phyloP scores from a whole-genome alignment of 352 stramenopile genomes.

The Pythium plurisporium region DNA sequence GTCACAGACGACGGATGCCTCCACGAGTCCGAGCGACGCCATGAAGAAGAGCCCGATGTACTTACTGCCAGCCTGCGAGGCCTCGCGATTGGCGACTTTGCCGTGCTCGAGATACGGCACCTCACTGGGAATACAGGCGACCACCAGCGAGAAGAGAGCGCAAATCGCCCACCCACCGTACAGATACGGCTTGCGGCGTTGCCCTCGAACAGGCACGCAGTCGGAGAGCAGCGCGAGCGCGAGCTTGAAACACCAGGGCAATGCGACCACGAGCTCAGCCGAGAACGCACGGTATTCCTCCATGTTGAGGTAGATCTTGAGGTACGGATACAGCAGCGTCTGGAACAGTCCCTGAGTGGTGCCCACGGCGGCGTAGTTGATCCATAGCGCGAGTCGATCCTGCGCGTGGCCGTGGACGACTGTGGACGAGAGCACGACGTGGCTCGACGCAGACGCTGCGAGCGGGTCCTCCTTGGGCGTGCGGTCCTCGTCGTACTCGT shows the following conservation, averaged over 20 bases:
- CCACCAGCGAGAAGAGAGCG: conserved; percentile 39
- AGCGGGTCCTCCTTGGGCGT: conserved; percentile 22
- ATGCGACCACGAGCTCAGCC: conserved; percentile 43
- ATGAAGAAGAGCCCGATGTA: conserved; percentile 54
- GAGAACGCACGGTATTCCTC: conserved; percentile 53
- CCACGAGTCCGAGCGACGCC: conserved; percentile 41
- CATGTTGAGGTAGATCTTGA: conserved; percentile 77
- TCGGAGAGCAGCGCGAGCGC: conserved; percentile 47
- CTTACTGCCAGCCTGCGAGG: conserved; percentile 28
- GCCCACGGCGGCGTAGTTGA: conserved; percentile 55
- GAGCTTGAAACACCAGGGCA: conserved; percentile 62
- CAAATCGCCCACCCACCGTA: conserved; percentile 46
- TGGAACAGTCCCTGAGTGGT: conserved; percentile 52
- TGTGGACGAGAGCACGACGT: conserved; percentile 9
- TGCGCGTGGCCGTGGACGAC: conserved; percentile 24
- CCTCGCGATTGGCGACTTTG: conserved; percentile 34
- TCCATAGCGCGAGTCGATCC: conserved; percentile 37
- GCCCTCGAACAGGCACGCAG: conserved; percentile 38
- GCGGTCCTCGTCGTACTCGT: conserved; percentile 16
- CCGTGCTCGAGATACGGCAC: conserved; percentile 36
- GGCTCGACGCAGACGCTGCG: not conserved
- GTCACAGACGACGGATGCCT: conserved; percentile 41
- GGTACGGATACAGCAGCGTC: conserved; percentile 53
- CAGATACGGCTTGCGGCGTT: conserved; percentile 45
- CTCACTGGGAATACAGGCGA: conserved; percentile 29